phyloP scores from a whole-genome alignment of 2,329 filamentous ascomycete species.

The Neopestalotiopsis rosae region DNA sequence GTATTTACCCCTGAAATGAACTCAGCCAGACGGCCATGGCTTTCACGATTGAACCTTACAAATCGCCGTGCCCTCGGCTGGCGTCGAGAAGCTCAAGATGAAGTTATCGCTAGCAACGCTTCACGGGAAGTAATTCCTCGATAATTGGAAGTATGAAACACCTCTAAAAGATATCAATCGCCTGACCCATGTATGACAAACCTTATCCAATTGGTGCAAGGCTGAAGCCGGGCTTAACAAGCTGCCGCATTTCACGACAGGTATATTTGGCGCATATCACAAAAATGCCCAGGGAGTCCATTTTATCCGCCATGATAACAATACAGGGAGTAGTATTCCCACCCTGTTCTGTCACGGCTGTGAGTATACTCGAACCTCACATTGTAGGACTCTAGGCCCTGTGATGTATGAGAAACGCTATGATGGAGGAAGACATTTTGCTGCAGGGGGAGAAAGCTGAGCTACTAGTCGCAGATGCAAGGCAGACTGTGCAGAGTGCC shows the following conservation, averaged over 20 bases:
- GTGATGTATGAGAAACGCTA: constrained; percentile 62
- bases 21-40: neutral
- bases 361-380: neutral
- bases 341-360: constrained; percentile 43
- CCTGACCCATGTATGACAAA: constrained; percentile 39
- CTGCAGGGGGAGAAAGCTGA: constrained; percentile 62
- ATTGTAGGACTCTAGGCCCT: constrained; percentile 57
- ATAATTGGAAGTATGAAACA: constrained; percentile 10
- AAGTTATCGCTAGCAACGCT: neutral
- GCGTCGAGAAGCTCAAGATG: neutral
- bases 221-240: constrained; percentile 41
- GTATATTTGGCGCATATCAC: constrained; percentile 41
- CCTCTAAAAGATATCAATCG: constrained; percentile 42
- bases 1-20: neutral
- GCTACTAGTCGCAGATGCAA: constrained; percentile 56
- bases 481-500: constrained; percentile 46
- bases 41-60: neutral
- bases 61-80: neutral
- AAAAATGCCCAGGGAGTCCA: constrained; percentile 43
- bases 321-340: constrained; percentile 34
- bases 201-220: constrained; percentile 40
- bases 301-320: constrained; percentile 41
- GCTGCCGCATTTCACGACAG: constrained; percentile 40
- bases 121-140: neutral
- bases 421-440: constrained; percentile 64